A percentile compares a stretch with the other conserved stretches of the same genome.
Conservation (phyloP, 441 rosid species). For the Brassica hybrid region DNA sequence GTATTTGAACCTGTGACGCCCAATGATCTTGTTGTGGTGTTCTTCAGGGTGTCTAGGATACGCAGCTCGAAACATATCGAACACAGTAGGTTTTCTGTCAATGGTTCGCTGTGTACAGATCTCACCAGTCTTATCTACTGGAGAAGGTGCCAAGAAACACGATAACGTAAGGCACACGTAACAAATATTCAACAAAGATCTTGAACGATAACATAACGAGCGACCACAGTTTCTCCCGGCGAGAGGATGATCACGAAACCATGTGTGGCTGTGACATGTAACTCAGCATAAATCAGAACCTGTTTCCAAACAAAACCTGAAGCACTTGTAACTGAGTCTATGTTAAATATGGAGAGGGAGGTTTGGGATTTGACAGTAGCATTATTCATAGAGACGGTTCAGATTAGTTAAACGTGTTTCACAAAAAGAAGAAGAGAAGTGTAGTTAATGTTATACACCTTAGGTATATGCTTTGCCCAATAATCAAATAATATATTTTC, state of each 20-base stretch:
- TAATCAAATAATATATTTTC: slow-evolving; percentile 16
- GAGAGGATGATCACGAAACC: background rate
- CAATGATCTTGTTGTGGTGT: slow-evolving; percentile 38
- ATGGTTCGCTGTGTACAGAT: slow-evolving; percentile 25
- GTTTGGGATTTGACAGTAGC: no score
- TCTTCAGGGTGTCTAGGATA: slow-evolving; percentile 27
- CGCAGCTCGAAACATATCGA: slow-evolving; percentile 41
- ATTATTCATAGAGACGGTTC: background rate
- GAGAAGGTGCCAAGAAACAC: background rate
- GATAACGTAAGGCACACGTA: background rate
- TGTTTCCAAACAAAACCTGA: no score
- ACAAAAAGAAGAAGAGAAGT: slow-evolving; percentile 16
- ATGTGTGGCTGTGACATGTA: background rate
- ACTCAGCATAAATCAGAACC: no score
- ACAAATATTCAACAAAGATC: background rate
- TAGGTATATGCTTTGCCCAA: slow-evolving; percentile 35
- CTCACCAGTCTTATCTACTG: slow-evolving; percentile 31
- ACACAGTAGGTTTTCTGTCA: slow-evolving; percentile 41
- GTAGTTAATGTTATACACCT: slow-evolving; percentile 22
- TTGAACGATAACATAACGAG: background rate
- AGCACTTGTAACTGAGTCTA: no score
- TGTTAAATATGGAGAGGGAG: no score
- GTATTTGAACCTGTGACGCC: background rate
- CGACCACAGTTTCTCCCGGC: background rate
- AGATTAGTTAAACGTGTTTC: slow-evolving; percentile 26